Evolutionary conservation across 164 flowering plant species (phyloP), one percentile per base, ranked within the genome.

Genomic region (Stephania cephalantha): DNA sequence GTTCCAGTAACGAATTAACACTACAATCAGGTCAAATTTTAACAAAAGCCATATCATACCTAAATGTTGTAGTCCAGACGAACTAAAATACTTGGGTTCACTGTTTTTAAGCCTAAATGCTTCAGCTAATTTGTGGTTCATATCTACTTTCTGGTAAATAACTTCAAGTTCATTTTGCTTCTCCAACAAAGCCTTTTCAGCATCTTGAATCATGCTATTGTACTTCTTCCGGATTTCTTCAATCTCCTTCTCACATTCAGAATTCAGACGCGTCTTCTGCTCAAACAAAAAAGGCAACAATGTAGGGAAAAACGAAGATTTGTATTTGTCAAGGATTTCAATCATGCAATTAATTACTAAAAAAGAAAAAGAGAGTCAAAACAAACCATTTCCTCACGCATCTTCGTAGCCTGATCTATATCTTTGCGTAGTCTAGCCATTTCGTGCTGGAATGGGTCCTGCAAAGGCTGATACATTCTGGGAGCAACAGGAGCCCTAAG

Each of bases 211-310:
- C 70, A 84, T 84, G 17, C 61, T 64, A 5, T 83, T 87, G 78
- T 90, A 90, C 82, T 89, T 90, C 46, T 69, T 75, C 42, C 82
- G 86, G 48, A 90, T 77, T 73, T 88, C 94, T 80, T 86, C 88
- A 22, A 90, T 84, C 81, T 93, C 97, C 83, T 86, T 93, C 70
- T 90, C 93, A 67, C 89, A 82, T 11, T 88, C 88, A 71, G 83
- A 72, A 78, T 74, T 83, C 64, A 93, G 81, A 48, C 73, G 84
- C 67, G 71, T 17, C 79, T 80, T 89, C 99, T 95, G 90, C 79
- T 61, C 22, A 50, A 50, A 69, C 77, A 53, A 73, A 9, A 74
- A 29, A 53, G 74, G 35, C 50, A 52, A 50, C 13, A 11, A 72
- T 17, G 7, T 50, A 67, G 58, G 77, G 50, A 13, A 70, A 15